Percentiles rank a stretch among this genome's conserved stretches.
Evolutionary conservation across 2,329 filamentous ascomycete genomes (phyloP).

Genomic region (Plectosphaerella sp.): DNA sequence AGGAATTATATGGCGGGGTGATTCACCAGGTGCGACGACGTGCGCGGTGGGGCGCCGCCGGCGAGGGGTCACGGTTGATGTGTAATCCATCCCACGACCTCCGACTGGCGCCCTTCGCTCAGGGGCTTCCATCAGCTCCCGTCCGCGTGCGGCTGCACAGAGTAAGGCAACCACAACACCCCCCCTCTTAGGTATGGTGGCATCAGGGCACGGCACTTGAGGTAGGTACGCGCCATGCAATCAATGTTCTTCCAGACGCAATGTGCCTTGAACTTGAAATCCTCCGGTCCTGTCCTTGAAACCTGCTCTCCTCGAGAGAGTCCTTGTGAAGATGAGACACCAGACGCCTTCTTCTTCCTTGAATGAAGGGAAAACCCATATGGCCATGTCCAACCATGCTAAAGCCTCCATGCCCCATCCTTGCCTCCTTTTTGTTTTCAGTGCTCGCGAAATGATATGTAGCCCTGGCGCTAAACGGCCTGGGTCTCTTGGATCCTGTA

Average conservation of each 20-base stretch:
- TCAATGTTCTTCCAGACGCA: no score
- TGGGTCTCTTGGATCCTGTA: slow-evolving; percentile 52
- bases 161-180: no score
- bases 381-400: neutral
- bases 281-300: no score
- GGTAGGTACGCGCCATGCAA: no score
- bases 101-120: neutral
- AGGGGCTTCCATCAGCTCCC: neutral
- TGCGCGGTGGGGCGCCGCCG: neutral
- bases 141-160: no score
- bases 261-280: no score
- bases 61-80: neutral
- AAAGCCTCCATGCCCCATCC: neutral
- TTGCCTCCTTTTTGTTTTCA: neutral
- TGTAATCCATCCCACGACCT: neutral
- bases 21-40: neutral
- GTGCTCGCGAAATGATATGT: neutral
- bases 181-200: no score
- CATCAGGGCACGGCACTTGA: no score
- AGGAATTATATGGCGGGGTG: neutral
- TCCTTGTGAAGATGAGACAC: no score
- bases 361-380: neutral
- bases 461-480: slow-evolving; percentile 34
- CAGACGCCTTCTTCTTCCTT: no score
- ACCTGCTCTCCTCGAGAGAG: no score